Conservation (phyloP, 129 eudicot genomes). For the Helianthus annuus region DNA sequence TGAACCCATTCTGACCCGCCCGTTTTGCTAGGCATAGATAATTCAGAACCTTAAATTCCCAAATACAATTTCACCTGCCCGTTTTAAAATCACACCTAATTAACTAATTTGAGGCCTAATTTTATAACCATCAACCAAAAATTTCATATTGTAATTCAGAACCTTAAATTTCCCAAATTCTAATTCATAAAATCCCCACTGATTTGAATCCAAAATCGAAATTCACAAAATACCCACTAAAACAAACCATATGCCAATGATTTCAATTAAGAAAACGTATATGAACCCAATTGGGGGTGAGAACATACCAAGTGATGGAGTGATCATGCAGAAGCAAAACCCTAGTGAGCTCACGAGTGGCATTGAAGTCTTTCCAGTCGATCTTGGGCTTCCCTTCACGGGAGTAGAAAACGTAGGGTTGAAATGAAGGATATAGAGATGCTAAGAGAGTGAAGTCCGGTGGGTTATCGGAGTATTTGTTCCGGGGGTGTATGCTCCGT, state of each 20-base stretch:
- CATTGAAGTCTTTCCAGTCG: conserved; percentile 94
- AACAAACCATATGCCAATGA: conserved; percentile 7
- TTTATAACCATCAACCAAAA: background rate
- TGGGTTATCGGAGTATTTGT: conserved; percentile 77
- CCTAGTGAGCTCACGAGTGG: conserved; percentile 85
- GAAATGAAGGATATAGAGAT: conserved; percentile 72
- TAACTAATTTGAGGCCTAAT: background rate
- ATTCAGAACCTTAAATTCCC: too few relatives aligned
- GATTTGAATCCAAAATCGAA: background rate
- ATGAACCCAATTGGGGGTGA: background rate
- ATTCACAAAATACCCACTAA: background rate
- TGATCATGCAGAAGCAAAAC: conserved; percentile 86
- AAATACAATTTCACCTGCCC: background rate
- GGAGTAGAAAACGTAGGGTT: conserved; percentile 61
- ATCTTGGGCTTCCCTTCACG: conserved; percentile 66
- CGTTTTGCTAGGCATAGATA: too few relatives aligned
- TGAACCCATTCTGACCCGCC: background rate
- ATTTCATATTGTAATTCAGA: background rate
- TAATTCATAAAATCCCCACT: background rate
- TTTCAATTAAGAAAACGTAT: background rate
- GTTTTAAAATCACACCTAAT: background rate
- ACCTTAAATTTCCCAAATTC: conserved; percentile 5
- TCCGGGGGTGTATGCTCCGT: conserved; percentile 70
- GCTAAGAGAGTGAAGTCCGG: conserved; percentile 71
- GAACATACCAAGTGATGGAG: conserved; percentile 64